phyloP scores from a whole-genome alignment of 176 grass and related monocot species.

The Aegilops sharonensis region DNA sequence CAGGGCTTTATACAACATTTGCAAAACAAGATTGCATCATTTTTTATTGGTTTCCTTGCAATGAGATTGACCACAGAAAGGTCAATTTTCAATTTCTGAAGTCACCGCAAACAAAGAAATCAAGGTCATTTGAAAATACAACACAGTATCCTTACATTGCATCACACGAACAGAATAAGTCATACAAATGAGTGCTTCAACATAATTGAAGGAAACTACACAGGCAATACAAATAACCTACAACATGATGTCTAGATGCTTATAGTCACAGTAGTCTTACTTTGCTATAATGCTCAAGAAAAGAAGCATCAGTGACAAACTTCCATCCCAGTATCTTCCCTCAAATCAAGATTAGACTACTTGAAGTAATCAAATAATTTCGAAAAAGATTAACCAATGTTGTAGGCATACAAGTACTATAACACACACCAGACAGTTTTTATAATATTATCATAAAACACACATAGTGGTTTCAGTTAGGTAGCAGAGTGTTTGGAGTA shows the following conservation, averaged over 20 bases:
- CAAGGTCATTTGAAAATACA: not conserved
- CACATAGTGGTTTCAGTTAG: too few relatives aligned
- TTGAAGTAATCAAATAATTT: too few relatives aligned
- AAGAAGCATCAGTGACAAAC: not conserved
- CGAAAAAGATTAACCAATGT: too few relatives aligned
- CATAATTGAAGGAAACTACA: not conserved
- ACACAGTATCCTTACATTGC: not conserved
- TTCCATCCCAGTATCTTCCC: not conserved
- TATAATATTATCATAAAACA: too few relatives aligned
- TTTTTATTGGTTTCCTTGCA: not conserved
- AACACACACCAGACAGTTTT: too few relatives aligned
- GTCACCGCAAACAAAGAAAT: not conserved
- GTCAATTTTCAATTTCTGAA: constrained; percentile 7
- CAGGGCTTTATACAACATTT: not conserved
- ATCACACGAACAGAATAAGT: not conserved
- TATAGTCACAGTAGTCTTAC: not conserved
- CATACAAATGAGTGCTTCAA: too few relatives aligned
- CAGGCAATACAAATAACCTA: constrained; percentile 16
- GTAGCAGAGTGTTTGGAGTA: too few relatives aligned
- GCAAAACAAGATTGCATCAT: not conserved
- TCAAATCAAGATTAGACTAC: too few relatives aligned
- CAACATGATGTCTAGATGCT: not conserved
- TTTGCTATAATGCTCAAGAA: constrained; percentile 10
- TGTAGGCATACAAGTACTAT: too few relatives aligned
- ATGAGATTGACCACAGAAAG: not conserved